phyloP scores from a whole-genome alignment of 768 basidiomycete genomes.

The Trametes cinnabarina region DNA sequence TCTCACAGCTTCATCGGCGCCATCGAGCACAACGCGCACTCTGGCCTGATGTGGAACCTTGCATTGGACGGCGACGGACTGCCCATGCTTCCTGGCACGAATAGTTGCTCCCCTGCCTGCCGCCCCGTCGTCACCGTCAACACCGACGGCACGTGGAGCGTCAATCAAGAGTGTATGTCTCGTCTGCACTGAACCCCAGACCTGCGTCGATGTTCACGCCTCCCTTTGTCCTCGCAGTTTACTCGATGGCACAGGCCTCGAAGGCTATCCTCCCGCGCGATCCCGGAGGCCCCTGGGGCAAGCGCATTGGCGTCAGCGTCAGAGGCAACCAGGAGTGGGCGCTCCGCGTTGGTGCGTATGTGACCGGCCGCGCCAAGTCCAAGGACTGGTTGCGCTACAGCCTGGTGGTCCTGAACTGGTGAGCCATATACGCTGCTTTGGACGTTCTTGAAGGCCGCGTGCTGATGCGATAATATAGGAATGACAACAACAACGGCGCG shows the following conservation, averaged over 20 bases:
- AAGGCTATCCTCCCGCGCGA: slow-evolving; percentile 74
- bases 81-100: slow-evolving; percentile 64
- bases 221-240: slow-evolving; percentile 40
- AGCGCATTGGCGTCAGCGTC: slow-evolving; percentile 64
- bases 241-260: slow-evolving; percentile 71
- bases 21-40: slow-evolving; percentile 38
- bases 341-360: slow-evolving; percentile 63
- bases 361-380: slow-evolving; percentile 52
- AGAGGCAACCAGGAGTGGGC: slow-evolving; percentile 56
- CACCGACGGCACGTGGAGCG: slow-evolving; percentile 55
- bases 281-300: slow-evolving; percentile 61
- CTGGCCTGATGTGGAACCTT: slow-evolving; percentile 74
- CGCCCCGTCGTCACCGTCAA: slow-evolving; percentile 67
- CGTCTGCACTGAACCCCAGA: neutral
- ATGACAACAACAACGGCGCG: slow-evolving; percentile 46
- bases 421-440: neutral
- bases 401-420: slow-evolving; percentile 71
- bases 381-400: slow-evolving; percentile 64
- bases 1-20: slow-evolving; percentile 41
- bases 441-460: neutral
- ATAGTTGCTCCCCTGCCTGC: slow-evolving; percentile 65
- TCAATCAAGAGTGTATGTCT: slow-evolving; percentile 71
- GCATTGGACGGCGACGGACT: slow-evolving; percentile 61
- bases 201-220: neutral
- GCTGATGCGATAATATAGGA: slow-evolving; percentile 28